phyloP scores from a whole-genome alignment of 2,329 filamentous ascomycete genomes.

The Colletotrichum sidae region DNA sequence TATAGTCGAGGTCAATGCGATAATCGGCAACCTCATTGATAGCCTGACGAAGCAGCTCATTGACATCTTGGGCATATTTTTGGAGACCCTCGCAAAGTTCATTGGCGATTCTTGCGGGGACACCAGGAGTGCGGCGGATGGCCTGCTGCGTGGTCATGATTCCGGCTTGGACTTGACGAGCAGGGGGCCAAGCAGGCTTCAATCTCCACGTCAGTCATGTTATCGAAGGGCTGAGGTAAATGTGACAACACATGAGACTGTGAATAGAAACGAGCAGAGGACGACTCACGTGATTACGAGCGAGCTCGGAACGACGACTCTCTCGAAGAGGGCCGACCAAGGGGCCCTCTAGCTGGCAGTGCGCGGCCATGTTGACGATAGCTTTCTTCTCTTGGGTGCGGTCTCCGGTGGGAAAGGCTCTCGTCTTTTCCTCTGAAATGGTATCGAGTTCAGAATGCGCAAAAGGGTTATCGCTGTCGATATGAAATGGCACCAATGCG shows the following conservation, averaged over 20 bases:
- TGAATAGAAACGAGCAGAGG: not conserved
- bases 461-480: conserved; percentile 3
- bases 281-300: conserved; percentile 34
- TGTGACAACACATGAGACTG: not conserved
- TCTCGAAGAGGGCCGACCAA: conserved; percentile 36
- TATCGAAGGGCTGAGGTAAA: not conserved
- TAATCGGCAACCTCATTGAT: conserved; percentile 41
- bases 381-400: conserved; percentile 5
- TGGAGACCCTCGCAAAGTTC: conserved; percentile 36
- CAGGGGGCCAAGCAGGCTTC: conserved; percentile 35
- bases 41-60: conserved; percentile 39
- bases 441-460: conserved; percentile 3
- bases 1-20: conserved; percentile 47
- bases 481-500: not conserved
- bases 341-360: conserved; percentile 38
- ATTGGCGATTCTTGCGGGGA: conserved; percentile 35
- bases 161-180: conserved; percentile 36
- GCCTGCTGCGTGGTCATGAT: conserved; percentile 38
- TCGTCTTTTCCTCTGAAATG: conserved; percentile 26
- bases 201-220: conserved; percentile 5
- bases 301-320: conserved; percentile 36
- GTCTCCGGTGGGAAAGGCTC: not conserved
- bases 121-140: conserved; percentile 38
- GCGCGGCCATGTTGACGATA: conserved; percentile 28
- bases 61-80: conserved; percentile 45